A percentile compares a stretch with the other conserved stretches of the same genome.
Conservation (phyloP, 805 yeast species). For the Pichia scutulata region DNA sequence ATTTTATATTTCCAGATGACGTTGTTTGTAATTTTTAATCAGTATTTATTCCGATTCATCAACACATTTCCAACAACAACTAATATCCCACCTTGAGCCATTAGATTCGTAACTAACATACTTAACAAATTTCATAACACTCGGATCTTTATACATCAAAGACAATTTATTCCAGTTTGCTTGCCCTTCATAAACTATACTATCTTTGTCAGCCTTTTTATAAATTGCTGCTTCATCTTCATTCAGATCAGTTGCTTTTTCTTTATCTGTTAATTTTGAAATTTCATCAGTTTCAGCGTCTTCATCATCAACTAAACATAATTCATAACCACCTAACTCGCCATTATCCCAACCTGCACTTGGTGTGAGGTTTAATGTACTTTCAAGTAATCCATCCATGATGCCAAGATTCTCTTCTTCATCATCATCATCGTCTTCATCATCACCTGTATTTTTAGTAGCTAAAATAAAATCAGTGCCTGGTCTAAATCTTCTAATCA, state of each 20-base stretch:
- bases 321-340: slow-evolving; percentile 91
- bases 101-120: slow-evolving; percentile 83
- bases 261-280: not conserved
- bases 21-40: too few species aligned
- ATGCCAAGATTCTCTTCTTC: slow-evolving; percentile 14
- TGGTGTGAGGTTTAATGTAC: slow-evolving; percentile 77
- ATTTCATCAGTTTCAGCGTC: slow-evolving; percentile 19
- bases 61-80: slow-evolving; percentile 69
- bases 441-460: slow-evolving; percentile 37
- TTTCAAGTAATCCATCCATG: slow-evolving; percentile 58
- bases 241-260: slow-evolving; percentile 14
- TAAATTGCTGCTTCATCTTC: slow-evolving; percentile 85
- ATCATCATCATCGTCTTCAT: slow-evolving; percentile 23
- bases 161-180: slow-evolving; percentile 79
- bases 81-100: slow-evolving; percentile 90
- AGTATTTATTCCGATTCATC: slow-evolving; percentile 15
- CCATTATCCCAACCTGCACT: slow-evolving; percentile 78
- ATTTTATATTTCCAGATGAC: too few species aligned
- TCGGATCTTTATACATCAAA: slow-evolving; percentile 73
- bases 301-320: slow-evolving; percentile 66
- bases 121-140: slow-evolving; percentile 85
- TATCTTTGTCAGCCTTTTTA: slow-evolving; percentile 56
- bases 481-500: slow-evolving; percentile 86
- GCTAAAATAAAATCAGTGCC: slow-evolving; percentile 93
- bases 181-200: slow-evolving; percentile 70